Conservation (phyloP, 768 basidiomycete genomes). For the Suillus plorans region DNA sequence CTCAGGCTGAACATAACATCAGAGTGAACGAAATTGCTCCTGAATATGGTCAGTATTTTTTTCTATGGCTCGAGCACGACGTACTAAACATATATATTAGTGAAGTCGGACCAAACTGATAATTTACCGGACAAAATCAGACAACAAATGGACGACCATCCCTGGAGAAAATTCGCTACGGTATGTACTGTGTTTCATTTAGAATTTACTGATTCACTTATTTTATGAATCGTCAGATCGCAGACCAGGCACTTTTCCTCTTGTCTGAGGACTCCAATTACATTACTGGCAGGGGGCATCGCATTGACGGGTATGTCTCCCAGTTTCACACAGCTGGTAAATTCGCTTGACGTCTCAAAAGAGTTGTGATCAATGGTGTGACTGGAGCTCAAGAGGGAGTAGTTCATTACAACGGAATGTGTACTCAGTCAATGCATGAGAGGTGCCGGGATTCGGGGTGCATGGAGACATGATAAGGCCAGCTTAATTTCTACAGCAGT, state of each 20-base stretch:
- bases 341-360: neutral
- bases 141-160: conserved; percentile 49
- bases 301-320: conserved; percentile 52
- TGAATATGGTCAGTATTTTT: conserved; percentile 44
- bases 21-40: conserved; percentile 63
- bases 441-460: neutral
- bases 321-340: conserved; percentile 21
- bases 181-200: neutral
- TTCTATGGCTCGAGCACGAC: neutral
- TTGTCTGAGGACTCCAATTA: conserved; percentile 52
- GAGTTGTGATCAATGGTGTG: neutral
- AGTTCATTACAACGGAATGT: neutral
- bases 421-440: neutral
- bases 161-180: conserved; percentile 53
- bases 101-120: conserved; percentile 58
- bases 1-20: conserved; percentile 41
- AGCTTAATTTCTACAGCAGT: neutral
- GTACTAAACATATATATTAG: conserved; percentile 26
- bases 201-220: neutral
- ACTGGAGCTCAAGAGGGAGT: neutral
- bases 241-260: conserved; percentile 52
- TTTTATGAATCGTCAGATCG: conserved; percentile 39
- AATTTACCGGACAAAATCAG: conserved; percentile 50
- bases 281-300: conserved; percentile 58
- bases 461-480: neutral